Evolutionary conservation across 73 alveolate species (phyloP), one percentile per base, ranked within the genome.

Genomic region (Symbiodinium natans): DNA sequence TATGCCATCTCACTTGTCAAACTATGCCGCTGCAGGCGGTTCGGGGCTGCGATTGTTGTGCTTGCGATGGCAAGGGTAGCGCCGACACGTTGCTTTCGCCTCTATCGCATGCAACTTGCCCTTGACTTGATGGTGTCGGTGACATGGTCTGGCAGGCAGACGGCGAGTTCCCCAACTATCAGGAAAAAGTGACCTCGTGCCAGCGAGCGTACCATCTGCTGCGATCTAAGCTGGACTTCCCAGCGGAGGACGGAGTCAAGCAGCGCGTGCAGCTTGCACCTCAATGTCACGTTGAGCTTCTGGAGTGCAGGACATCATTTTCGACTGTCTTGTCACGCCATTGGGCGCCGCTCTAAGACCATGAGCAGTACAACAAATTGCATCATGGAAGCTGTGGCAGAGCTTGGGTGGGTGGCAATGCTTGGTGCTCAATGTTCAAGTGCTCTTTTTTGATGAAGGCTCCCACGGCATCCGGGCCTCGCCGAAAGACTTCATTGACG

Each of bases 141-240:
- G n/a, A n/a, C n/a, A n/a, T n/a, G n/a, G n/a, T n/a, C 25, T 23
- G 77, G 31, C 77, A 63, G 77, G 71, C 54, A 9, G 80, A 90
- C 31, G 87, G 77, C 33, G 63, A 82, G 75, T 90, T 38, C 80
- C 97, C 97, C 38, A 90, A 46, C 75, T 68, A 90, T 71, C 48
- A 90, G 54, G 97, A 90, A 88, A 90, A 90, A 75, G 97, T 56
- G 83, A 41, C 40, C 80, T 71, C 88, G 25, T 90, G 97, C 52
- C 97, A 90, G 77, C 97, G 97, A 9, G 97, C 97, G 54, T 90
- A 71, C 83, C 97, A 90, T 75, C 88, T 90, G 74, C 97, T 90
- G 39, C 97, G 97, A 17, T 29, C 75, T 88, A 90, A 71, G 97
- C 77, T 90, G 88, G 97, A 90, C 97, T 71, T 90, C 77, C 88